phyloP scores from a whole-genome alignment of 176 grass and related monocot species.

The Oryza brachyantha region DNA sequence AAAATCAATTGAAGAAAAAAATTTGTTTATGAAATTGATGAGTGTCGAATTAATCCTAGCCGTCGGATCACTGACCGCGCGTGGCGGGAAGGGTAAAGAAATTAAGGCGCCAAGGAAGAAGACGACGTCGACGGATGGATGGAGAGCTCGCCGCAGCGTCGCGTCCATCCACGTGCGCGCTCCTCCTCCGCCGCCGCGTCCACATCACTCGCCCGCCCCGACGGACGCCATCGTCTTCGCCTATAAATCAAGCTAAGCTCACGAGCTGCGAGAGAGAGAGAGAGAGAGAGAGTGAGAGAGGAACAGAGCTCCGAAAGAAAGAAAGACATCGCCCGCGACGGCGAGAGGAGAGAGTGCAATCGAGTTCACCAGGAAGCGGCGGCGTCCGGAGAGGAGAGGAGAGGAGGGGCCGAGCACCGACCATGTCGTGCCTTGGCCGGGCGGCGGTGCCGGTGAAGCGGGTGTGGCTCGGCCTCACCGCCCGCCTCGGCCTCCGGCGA shows the following conservation, averaged over 20 bases:
- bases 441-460: constrained; percentile 49
- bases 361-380: not conserved
- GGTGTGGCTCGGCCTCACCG: constrained; percentile 42
- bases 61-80: not conserved
- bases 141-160: not conserved
- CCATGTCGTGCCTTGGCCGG: constrained; percentile 33
- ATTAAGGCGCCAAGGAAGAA: not conserved
- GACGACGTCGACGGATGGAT: not conserved
- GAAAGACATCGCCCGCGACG: not conserved
- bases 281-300: not conserved
- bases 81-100: not conserved
- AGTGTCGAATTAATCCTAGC: not conserved
- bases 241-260: constrained; percentile 8
- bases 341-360: not conserved
- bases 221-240: not conserved
- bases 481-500: constrained; percentile 49
- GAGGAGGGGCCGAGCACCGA: not conserved
- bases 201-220: not conserved
- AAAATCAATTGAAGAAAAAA: too few relatives aligned
- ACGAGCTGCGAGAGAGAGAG: not conserved
- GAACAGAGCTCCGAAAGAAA: not conserved
- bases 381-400: not conserved
- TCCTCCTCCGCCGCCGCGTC: constrained; percentile 14
- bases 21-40: too few relatives aligned
- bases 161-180: constrained; percentile 26